Conservation (phyloP, 148 eudicot species). For the Euryodendron excelsum region DNA sequence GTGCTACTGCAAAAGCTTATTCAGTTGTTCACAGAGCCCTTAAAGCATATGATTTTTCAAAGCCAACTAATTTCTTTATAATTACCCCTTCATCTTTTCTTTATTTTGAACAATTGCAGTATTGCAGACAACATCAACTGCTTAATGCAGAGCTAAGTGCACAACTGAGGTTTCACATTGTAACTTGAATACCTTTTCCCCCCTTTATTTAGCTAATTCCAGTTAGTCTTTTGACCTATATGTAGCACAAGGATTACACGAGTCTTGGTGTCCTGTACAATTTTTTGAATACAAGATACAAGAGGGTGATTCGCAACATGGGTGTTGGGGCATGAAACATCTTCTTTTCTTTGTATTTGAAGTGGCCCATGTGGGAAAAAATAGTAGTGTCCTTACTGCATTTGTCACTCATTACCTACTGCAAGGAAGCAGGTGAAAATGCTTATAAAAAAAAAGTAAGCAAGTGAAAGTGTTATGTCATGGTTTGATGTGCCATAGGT, state of each 20-base stretch:
- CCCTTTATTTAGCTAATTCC: not conserved
- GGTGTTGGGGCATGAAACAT: not conserved
- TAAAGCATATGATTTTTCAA: not conserved
- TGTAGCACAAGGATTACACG: not conserved
- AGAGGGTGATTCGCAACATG: not conserved
- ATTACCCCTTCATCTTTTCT: not conserved
- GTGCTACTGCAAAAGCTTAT: not conserved
- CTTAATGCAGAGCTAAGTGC: no score
- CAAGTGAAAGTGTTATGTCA: not conserved
- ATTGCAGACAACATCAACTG: not conserved
- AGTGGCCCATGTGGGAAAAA: not conserved
- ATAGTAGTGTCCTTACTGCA: not conserved
- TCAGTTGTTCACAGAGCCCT: not conserved
- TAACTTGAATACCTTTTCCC: not conserved
- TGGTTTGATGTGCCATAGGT: not conserved
- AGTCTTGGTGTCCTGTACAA: not conserved
- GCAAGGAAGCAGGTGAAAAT: not conserved
- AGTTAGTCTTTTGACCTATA: not conserved
- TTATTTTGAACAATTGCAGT: not conserved
- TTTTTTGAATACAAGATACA: not conserved
- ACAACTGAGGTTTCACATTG: not conserved
- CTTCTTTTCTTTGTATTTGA: no score
- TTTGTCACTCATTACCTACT: not conserved
- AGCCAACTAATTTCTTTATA: not conserved
- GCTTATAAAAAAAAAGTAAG: no score